Percentiles rank a stretch among this genome's conserved stretches.
Evolutionary conservation across 2,329 filamentous ascomycete species (phyloP).

Genomic region (Blastomyces emzantsi): DNA sequence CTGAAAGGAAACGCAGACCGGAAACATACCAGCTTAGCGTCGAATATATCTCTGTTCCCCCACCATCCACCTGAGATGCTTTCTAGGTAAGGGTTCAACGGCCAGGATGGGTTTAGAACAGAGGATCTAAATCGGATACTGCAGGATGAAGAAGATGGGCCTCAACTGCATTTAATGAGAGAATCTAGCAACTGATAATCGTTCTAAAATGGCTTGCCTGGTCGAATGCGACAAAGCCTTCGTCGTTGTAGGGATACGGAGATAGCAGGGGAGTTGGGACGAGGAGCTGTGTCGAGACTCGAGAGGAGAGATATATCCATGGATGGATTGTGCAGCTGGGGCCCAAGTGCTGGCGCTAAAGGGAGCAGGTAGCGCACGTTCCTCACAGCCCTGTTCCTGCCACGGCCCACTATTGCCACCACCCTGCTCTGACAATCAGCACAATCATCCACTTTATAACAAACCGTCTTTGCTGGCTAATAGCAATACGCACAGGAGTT

Average conservation of each 20-base stretch:
- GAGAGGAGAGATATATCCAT: too few species aligned
- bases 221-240: neutral
- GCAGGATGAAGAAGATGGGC: neutral
- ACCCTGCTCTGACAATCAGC: neutral
- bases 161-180: neutral
- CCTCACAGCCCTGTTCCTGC: neutral
- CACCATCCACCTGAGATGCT: neutral
- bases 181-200: neutral
- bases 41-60: neutral
- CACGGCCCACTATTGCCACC: neutral
- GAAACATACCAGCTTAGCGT: neutral
- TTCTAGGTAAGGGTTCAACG: neutral
- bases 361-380: too few species aligned
- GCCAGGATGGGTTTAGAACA: neutral
- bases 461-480: neutral
- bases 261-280: neutral
- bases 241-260: neutral
- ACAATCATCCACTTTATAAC: neutral
- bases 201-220: neutral
- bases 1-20: too few species aligned
- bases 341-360: neutral
- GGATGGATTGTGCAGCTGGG: neutral
- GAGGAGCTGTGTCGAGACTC: neutral
- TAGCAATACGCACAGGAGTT: neutral
- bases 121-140: neutral